A percentile compares a stretch with the other conserved stretches of the same genome.
Evolutionary conservation across 1,139 yeast species (phyloP).

Genomic region (Blastobotrys raffinosifermentans): DNA sequence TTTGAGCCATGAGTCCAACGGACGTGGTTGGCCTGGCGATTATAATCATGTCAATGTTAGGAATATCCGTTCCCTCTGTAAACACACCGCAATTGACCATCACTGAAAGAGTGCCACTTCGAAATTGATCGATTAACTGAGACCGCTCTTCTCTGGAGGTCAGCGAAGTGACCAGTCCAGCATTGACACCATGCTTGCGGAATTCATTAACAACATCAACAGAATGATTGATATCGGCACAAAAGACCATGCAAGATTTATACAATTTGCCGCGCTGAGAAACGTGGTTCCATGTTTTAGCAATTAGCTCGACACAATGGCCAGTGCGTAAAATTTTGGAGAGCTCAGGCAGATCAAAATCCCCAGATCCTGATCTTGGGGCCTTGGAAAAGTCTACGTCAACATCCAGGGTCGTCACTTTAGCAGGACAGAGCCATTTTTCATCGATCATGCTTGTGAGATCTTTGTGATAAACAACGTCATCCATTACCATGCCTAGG

Average conservation of each 20-base stretch:
- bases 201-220: slow-evolving; percentile 49
- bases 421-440: slow-evolving; percentile 65
- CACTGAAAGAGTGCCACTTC: slow-evolving; percentile 58
- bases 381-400: slow-evolving; percentile 35
- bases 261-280: slow-evolving; percentile 32
- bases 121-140: slow-evolving; percentile 52
- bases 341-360: slow-evolving; percentile 49
- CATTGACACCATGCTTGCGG: slow-evolving; percentile 55
- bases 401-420: slow-evolving; percentile 52
- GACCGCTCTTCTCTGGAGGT: slow-evolving; percentile 53
- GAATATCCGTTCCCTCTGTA: slow-evolving; percentile 95
- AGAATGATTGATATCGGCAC: slow-evolving; percentile 70
- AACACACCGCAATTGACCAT: slow-evolving; percentile 84
- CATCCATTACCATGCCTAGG: slow-evolving; percentile 58
- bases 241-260: slow-evolving; percentile 68
- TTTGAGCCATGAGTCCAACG: slow-evolving; percentile 64
- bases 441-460: slow-evolving; percentile 62
- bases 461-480: slow-evolving; percentile 65
- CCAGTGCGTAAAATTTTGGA: slow-evolving; percentile 52
- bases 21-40: slow-evolving; percentile 81
- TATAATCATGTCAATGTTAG: slow-evolving; percentile 76
- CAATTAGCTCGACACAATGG: slow-evolving; percentile 49
- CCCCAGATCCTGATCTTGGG: slow-evolving; percentile 37
- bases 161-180: slow-evolving; percentile 67
- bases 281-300: slow-evolving; percentile 51